Evolutionary conservation across 1,139 yeast species (phyloP), one percentile per base, ranked within the genome.

Genomic region (Candida sp.): DNA sequence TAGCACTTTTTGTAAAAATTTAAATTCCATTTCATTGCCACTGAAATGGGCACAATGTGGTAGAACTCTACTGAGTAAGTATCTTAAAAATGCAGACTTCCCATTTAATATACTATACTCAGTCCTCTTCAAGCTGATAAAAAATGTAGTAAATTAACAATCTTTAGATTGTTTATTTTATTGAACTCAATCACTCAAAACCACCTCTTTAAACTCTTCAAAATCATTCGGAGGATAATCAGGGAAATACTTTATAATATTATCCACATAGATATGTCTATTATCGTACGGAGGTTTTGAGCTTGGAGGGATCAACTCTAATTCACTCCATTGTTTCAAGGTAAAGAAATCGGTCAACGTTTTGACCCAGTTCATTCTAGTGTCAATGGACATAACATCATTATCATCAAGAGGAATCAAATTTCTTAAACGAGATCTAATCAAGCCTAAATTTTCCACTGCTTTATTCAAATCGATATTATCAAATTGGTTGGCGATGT

Each of bases 41-140:
- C 19, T 15, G 19, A 15, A 15, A 15, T 15, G 19, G 19, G 3
- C 19, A 15, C 19, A 15, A 2, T 15, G 19, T 15, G 19, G 19
- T 15, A 15, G 19, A 15, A 15, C 19, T 15, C 19, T 15, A 15
- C 19, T 15, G 19, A 15, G 19, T 15, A 71, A 1, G 79, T 77
- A 44, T 87, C 95, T 55, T 85, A 84, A 49, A 87, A 64, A 11
- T 81, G 85, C 5, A 64, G 50, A 53, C 82, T 83, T 9, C 97
- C 96, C 53, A 81, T 64, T 51, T 91, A 97, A 57, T 87, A 91
- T 4, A 90, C 77, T 39, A 91, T 68, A 50, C 91, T 82, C 43
- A 93, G 70, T 2, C 98, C 99, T 53, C 96, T 73, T 0, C 96
- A 84, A 0, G 98, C 97, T 11, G 95, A 78, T 15, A 15, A 15